Percentiles rank a stretch among this genome's conserved stretches.
Evolutionary conservation across 2,329 filamentous ascomycete genomes (phyloP).

Genomic region (Cercospora beticola): DNA sequence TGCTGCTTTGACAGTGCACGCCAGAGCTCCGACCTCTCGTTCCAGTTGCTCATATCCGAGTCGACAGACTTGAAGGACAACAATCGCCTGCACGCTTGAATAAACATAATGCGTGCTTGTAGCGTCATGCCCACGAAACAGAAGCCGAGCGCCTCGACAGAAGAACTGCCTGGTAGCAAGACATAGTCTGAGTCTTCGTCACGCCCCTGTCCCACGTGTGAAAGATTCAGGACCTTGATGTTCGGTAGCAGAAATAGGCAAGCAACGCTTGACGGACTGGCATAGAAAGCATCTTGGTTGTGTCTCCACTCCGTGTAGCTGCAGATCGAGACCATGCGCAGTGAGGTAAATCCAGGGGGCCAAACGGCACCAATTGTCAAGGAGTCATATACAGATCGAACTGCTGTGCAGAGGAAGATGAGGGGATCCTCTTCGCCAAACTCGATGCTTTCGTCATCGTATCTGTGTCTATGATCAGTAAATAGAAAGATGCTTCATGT

Average conservation of each 20-base stretch:
- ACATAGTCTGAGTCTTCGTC: conserved; percentile 7
- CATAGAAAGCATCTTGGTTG: conserved; percentile 21
- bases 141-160: conserved; percentile 16
- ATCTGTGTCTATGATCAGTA: not conserved
- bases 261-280: conserved; percentile 13
- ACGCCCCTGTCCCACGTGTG: conserved; percentile 15
- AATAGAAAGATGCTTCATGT: too few species aligned
- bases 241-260: conserved; percentile 21
- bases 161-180: conserved; percentile 11
- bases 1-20: conserved; percentile 1
- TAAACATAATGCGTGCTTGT: conserved; percentile 8
- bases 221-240: conserved; percentile 21
- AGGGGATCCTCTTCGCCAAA: conserved; percentile 4
- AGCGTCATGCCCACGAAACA: conserved; percentile 8
- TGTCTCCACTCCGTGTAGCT: conserved; percentile 14
- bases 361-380: not conserved
- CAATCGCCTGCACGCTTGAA: conserved; percentile 10
- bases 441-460: not conserved
- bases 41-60: conserved; percentile 8
- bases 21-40: too few species aligned
- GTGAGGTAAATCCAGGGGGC: conserved; percentile 19
- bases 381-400: not conserved
- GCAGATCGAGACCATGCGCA: conserved; percentile 21
- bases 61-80: not conserved
- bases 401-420: not conserved